Percentiles rank a stretch among this genome's conserved stretches.
phyloP scores from a whole-genome alignment of 192 early-diverging fungal genomes.

The Rhizophagus sp. region DNA sequence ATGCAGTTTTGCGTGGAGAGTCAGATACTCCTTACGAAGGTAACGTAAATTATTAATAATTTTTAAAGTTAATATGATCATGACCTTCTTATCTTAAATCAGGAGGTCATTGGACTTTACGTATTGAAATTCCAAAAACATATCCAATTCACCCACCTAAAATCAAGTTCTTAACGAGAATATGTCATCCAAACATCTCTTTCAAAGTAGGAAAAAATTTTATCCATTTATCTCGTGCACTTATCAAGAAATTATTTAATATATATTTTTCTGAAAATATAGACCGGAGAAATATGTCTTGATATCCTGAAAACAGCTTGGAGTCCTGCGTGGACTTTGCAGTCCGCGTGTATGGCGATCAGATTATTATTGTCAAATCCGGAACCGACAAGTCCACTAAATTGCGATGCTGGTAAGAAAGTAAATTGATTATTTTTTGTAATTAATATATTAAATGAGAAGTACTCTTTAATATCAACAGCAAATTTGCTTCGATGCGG shows the following conservation, averaged over 20 bases:
- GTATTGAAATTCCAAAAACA: conserved; percentile 64
- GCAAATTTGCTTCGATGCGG: conserved; percentile 90
- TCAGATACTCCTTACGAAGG: conserved; percentile 73
- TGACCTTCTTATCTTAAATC: conserved; percentile 13
- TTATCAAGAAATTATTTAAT: background rate
- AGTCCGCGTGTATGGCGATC: conserved; percentile 83
- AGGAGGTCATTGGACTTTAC: conserved; percentile 71
- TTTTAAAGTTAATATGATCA: background rate
- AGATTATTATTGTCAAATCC: conserved; percentile 81
- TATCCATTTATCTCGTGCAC: background rate
- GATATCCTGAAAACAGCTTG: conserved; percentile 93
- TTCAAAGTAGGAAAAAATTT: conserved; percentile 66
- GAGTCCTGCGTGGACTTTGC: conserved; percentile 94
- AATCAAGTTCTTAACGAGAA: conserved; percentile 70
- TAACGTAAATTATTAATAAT: conserved; percentile 20
- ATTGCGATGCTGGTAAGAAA: conserved; percentile 78
- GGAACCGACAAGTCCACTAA: conserved; percentile 87
- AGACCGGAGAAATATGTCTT: conserved; percentile 96
- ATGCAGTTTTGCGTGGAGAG: conserved; percentile 63
- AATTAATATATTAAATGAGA: background rate
- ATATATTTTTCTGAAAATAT: conserved; percentile 16
- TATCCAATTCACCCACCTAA: conserved; percentile 83
- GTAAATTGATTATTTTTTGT: background rate
- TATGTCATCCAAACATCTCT: conserved; percentile 94
- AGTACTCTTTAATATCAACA: background rate